Evolutionary conservation across 2,329 filamentous ascomycete genomes (phyloP).

Genomic region (Myriosclerotinia curreyana): DNA sequence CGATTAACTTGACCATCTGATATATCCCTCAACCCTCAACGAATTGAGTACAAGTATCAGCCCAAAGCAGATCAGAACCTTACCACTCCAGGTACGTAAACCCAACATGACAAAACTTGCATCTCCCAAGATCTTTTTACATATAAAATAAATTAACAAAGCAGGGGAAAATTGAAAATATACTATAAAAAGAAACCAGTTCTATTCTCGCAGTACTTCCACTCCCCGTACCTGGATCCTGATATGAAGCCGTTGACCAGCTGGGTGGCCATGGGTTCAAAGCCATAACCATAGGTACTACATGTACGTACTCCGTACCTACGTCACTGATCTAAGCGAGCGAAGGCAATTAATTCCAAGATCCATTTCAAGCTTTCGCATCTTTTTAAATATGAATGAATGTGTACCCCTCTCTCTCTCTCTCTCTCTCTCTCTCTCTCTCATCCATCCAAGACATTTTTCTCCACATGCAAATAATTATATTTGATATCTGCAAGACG

Average conservation of each 20-base stretch:
- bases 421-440: too few relatives aligned
- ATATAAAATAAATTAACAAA: background rate
- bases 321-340: conserved; percentile 14
- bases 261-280: too few relatives aligned
- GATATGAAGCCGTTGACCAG: too few relatives aligned
- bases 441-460: conserved; percentile 2
- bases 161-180: background rate
- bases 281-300: too few relatives aligned
- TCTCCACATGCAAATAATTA: background rate
- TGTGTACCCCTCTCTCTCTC: background rate
- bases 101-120: background rate
- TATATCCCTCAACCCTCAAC: background rate
- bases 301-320: too few relatives aligned
- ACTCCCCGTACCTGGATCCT: conserved; percentile 14
- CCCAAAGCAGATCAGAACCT: background rate
- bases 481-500: background rate
- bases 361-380: background rate
- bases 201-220: background rate
- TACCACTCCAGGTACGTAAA: background rate
- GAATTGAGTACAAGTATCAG: background rate
- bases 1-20: background rate
- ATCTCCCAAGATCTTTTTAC: too few relatives aligned
- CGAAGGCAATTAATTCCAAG: conserved; percentile 14
- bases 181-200: background rate
- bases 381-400: background rate